Conservation (phyloP, 179 eudicot species). For the Heliamphora pulchella region DNA sequence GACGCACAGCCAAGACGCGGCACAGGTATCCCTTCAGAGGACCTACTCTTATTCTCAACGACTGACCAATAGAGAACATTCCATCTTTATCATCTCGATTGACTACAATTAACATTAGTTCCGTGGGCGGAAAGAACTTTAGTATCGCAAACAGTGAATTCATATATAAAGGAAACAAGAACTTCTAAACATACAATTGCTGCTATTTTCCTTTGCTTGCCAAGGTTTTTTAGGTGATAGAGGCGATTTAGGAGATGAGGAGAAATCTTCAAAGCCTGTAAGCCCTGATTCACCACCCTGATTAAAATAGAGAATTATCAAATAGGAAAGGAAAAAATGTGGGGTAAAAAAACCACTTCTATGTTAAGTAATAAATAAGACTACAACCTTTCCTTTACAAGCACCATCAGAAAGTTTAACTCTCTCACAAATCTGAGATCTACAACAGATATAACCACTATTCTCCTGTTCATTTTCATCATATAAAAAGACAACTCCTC, state of each 20-base stretch:
- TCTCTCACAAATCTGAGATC: conserved; percentile 64
- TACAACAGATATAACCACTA: conserved; percentile 67
- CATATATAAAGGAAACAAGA: not conserved
- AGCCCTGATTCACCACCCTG: conserved; percentile 56
- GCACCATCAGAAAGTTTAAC: conserved; percentile 40
- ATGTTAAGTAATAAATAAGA: not conserved
- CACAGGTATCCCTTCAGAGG: conserved; percentile 95
- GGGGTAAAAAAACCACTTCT: not conserved
- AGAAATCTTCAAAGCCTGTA: conserved; percentile 51
- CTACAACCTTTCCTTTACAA: conserved; percentile 57
- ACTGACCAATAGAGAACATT: conserved; percentile 76
- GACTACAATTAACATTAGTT: conserved; percentile 26
- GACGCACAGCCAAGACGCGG: conserved; percentile 78
- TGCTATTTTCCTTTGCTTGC: conserved; percentile 48
- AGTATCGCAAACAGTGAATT: conserved; percentile 4
- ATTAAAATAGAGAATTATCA: not conserved
- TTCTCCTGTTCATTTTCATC: conserved; percentile 71
- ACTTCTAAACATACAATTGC: conserved; percentile 44
- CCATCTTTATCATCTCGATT: conserved; percentile 52
- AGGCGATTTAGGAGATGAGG: conserved; percentile 84
- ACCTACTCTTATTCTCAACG: conserved; percentile 80
- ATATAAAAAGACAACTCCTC: conserved; percentile 60
- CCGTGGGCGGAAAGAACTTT: conserved; percentile 1
- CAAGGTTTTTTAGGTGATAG: conserved; percentile 54
- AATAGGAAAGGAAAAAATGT: not conserved